Evolutionary conservation across 2,329 filamentous ascomycete species (phyloP), one percentile per base, ranked within the genome.

Genomic region (Hypomyces rosellus): DNA sequence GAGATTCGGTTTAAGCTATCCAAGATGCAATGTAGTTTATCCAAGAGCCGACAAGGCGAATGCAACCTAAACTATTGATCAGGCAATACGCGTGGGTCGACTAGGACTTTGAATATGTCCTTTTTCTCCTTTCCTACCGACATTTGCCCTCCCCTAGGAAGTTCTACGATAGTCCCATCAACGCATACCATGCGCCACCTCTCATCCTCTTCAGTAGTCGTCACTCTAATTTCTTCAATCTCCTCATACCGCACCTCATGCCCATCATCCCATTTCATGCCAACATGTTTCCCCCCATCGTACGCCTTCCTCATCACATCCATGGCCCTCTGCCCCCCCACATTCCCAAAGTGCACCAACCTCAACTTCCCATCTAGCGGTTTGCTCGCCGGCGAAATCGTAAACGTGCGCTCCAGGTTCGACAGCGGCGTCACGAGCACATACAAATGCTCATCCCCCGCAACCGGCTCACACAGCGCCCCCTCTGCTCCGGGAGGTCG

Each of bases 101-200:
- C 73, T 41, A 81, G 54, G 7, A 82, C 63, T 41, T 63, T 65
- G 45, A 80, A 65, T 22, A 68, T 62, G n/a, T 65, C 63, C 39
- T 61, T 57, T 8, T 65, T 62, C 20, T 78, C 74, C 60, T 70
- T 78, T 54, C 65, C 68, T 1, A 96, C 77, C 52, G 81, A 78
- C 66, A 95, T 80, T 75, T 81, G 85, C 0, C 90, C 90, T 2
- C 78, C 82, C 46, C 74, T 65, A 16, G 86, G 85, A 1, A 96
- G 71, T 52, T 81, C 77, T 3, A 96, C 81, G 60, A 95, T 95
- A 48, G 86, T 89, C 3, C 92, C 92, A 66, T 97, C 92, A n/a
- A 97, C 75, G 65, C 92, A 97, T 13, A 95, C 79, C 61, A 91
- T 82, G 54, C 92, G 76, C 90, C 90, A 96, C 47, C 82, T 74